Evolutionary conservation across 148 eudicot species (phyloP).

Genomic region (Amaranthus cruentus): DNA sequence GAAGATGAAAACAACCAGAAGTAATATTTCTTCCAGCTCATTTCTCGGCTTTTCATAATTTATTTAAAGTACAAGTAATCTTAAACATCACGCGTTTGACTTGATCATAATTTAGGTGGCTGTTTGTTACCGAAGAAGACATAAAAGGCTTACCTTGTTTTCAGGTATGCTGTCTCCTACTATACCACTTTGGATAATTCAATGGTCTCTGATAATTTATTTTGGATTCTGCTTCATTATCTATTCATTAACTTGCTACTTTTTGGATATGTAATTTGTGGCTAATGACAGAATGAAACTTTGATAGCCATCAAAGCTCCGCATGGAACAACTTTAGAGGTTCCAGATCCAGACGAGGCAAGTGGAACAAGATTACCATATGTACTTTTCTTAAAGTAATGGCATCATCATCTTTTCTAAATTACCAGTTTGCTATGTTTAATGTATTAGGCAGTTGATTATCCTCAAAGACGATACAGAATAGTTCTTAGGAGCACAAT

Average conservation of each 20-base stretch:
- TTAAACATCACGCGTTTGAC: background rate
- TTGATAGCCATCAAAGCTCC: slow-evolving; percentile 96
- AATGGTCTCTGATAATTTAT: background rate
- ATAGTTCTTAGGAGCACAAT: slow-evolving; percentile 93
- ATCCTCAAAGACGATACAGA: slow-evolving; percentile 91
- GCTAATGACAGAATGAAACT: slow-evolving; percentile 69
- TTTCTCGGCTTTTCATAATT: slow-evolving; percentile 1
- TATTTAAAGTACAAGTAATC: slow-evolving; percentile 6
- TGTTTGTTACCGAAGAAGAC: slow-evolving; percentile 95
- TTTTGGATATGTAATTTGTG: slow-evolving; percentile 17
- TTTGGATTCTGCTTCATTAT: background rate
- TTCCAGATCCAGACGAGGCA: slow-evolving; percentile 93
- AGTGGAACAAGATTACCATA: slow-evolving; percentile 7
- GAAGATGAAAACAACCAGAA: slow-evolving; percentile 83
- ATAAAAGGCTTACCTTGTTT: slow-evolving; percentile 83
- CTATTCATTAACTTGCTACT: background rate
- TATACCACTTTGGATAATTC: background rate
- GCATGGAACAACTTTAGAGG: slow-evolving; percentile 98
- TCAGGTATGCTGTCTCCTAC: slow-evolving; percentile 48
- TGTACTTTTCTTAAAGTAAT: background rate
- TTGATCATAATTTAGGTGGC: slow-evolving; percentile 53
- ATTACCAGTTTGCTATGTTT: slow-evolving; percentile 14
- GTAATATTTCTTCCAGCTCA: slow-evolving; percentile 28
- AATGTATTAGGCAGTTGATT: slow-evolving; percentile 69
- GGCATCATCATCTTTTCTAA: slow-evolving; percentile 5